Evolutionary conservation across 768 basidiomycete species (phyloP), one percentile per base, ranked within the genome.

Genomic region (Dioszegia aurantiaca): DNA sequence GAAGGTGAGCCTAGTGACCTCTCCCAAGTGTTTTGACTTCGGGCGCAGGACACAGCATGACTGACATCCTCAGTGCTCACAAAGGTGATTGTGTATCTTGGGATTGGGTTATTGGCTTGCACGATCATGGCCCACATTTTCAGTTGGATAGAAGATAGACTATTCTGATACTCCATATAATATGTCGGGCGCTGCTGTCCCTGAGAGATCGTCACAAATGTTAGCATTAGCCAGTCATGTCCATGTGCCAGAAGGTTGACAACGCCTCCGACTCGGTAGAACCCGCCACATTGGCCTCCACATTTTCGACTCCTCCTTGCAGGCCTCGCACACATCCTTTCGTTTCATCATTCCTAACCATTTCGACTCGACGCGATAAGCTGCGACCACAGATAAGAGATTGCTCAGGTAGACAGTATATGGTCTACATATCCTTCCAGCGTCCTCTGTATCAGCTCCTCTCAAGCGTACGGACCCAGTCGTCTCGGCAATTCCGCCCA

Each of bases 81-180:
- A 26, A 93, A 92, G 79, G 85, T 92, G 12, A 84, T 90, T 42
- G 91, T 93, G 4, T 94, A 97, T 72, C 81, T 83, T 49, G 92
- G 93, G 0, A 94, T 98, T 59, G 90, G 83, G 0, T 75, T 87
- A 12, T 70, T 92, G 11, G 83, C 86, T 17, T 76, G 79, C 14
- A 84, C 87, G 63, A 75, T 79, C 0, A 78, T 86, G 30, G 90
- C 90, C 11, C 21, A 55, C 11, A 43, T 68, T 24, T 68, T 69
- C 43, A 61, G 57, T 21, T 37, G n/a, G 42, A 57, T 68, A 23
- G 70, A 72, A 48, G 36, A 39, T 21, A 47, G 36, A 27, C 14
- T 56, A 16, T 46, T 56, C 3, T 42, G 19, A 33, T 11, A 9
- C n/a, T 12, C 4, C n/a, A 26, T 55, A 36, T 30, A 51, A n/a